Evolutionary conservation across 495 filamentous ascomycete genomes (phyloP), one percentile per base, ranked within the genome.

Genomic region (Poronia punctata): DNA sequence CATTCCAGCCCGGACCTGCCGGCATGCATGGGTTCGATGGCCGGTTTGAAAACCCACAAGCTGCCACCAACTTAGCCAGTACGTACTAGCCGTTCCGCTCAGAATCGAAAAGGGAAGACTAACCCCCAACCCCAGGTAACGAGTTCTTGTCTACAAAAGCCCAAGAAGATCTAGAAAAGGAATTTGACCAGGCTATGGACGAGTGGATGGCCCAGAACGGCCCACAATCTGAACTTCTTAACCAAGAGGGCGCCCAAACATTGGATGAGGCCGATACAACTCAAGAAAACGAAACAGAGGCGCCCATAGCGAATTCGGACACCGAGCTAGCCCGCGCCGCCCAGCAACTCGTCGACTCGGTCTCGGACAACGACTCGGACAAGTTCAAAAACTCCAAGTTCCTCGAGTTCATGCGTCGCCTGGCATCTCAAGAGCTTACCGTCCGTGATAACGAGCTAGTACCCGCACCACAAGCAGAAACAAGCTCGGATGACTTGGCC

Each of bases 371-470:
- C 40, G 28, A 52, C 21, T 60, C 57, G 0, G 56, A 62, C 7
- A 71, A 70, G 40, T 70, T 71, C 41, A 62, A 57, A 35, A 60
- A 66, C 20, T 71, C 68, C 6, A 47, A 49, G 10, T 71, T 71
- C 32, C 27, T 71, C 0, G 44, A 56, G 25, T 48, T 71, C 17
- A 70, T 71, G 68, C 58, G 60, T 19, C 57, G 56, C 24, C 61
- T 71, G 23, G 62, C 54, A 4, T 53, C 57, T 35, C 37, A 38
- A 20, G 55, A 71, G 35, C 46, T 71, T 9, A 60, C 63, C 3
- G 60, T 70, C 5, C 50, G 64, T 2, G 61, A 59, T 22, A 54
- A 63, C 23, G 40, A 54, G 35, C 49, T 71, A 5, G 61, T 71
- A 6, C 54, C 68, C 3, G 22, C 35, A 28, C 18, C 30, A 16